A percentile compares a stretch with the other conserved stretches of the same genome.
These are phyloP conservation scores for Aspergillus aculeatus DNA, from an alignment of 2,329 filamentous ascomycete genomes.

Conservation along the genomic window DNA sequence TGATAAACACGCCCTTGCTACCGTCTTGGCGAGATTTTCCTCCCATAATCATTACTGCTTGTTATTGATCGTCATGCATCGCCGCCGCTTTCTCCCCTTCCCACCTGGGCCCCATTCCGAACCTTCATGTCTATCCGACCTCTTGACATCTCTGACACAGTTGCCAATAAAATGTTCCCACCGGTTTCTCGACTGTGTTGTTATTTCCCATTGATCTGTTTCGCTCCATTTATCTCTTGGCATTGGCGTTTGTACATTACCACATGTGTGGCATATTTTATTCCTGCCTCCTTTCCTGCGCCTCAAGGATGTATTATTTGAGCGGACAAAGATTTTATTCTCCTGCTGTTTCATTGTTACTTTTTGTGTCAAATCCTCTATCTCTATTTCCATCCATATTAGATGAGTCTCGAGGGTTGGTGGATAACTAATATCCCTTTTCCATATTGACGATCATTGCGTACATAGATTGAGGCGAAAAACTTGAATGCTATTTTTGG, in stretches of 20 bases:
- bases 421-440: too few relatives aligned
- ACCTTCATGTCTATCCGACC: not conserved
- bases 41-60: too few relatives aligned
- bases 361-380: not conserved
- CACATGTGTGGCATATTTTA: not conserved
- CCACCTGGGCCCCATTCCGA: not conserved
- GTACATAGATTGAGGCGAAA: too few relatives aligned
- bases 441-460: too few relatives aligned
- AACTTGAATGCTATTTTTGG: too few relatives aligned
- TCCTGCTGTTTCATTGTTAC: not conserved
- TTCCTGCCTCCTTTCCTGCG: not conserved
- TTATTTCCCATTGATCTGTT: not conserved
- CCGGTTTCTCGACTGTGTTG: not conserved
- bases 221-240: not conserved
- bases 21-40: not conserved
- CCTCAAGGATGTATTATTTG: not conserved
- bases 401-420: not conserved
- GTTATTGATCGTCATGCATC: too few relatives aligned
- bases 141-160: not conserved
- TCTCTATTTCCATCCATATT: not conserved
- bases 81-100: too few relatives aligned
- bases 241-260: not conserved
- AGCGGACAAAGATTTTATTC: not conserved
- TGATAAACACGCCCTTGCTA: not conserved
- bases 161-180: not conserved